Base-by-base conservation (phyloP, 1,284 basidiomycete genomes). In the Papiliotrema fonsecae region DNA sequence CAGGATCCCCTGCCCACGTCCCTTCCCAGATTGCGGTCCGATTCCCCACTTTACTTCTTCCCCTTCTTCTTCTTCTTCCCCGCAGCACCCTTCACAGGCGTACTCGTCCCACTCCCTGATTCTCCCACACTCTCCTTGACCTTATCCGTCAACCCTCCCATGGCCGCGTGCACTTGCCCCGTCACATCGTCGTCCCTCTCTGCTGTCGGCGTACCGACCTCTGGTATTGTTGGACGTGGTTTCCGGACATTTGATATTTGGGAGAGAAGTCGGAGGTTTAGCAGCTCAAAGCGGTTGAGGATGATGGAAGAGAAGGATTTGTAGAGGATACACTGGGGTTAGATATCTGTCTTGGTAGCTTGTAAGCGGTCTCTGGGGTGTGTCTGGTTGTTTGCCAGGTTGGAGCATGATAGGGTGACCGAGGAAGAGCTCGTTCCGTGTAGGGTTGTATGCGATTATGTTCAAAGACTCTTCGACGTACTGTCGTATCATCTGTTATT, bases 221-320 rank as follows among this genome's bases (percentile, higher is more conserved):
- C n/a, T 19, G 6, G 18, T 22, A 10, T 41, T 24, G 40, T 38
- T 14, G 30, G 37, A 16, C 31, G 18, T 9, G 56, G 19, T 32
- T 52, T 53, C 19, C 52, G 45, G n/a, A 57, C 49, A 43, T 72
- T 72, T 40, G 67, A 55, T 45, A 70, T 67, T 51, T 62, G 56
- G 9, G 60, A 60, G n/a, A 74, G 56, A 9, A 74, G 61, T 36
- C 69, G 70, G 45, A 86, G 79, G 69, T 92, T 96, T 58, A 97
- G 80, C 4, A 85, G 79, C 73, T 97, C 92, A 74, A 97, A 94
- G 57, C 92, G 85, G 76, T 94, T 93, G 57, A 97, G 82, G 74
- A 90, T 91, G 67, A 93, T 85, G 39, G 88, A 88, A 1, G 89
- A 93, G 61, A 85, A 83, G 1, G 92, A 93, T 71, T 91, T 89